Base-by-base conservation (phyloP, 257 asterid species). In the Salvia splendens region DNA sequence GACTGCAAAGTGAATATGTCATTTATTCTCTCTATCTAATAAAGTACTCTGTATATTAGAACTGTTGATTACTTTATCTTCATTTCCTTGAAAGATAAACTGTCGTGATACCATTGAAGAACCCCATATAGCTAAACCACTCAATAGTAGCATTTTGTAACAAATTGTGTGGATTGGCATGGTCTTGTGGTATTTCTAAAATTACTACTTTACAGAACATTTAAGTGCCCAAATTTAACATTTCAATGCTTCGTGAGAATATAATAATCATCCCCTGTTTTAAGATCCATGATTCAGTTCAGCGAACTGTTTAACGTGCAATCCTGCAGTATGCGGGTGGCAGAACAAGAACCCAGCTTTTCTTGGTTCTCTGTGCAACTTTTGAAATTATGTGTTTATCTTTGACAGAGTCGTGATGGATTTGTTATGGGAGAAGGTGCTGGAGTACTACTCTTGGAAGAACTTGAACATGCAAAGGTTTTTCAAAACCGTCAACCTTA, bases 361-460 rank as follows among this genome's bases (percentile, higher is more conserved):
- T 24, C 30, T 24, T 24, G 30, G 30, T 24, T 24, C 30, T 24
- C 30, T 24, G 30, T 24, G 30, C 30, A 1, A 24, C 30, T 24
- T 24, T 24, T 24, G 30, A 38, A 6, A 38, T 38, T 38, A 38
- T 38, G 9, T 6, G 42, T 38, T 17, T 5, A 38, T 64, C 41
- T 71, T 70, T 67, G 57, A 76, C 85, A 92, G 98, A 83, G 83
- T 71, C 96, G 97, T 30, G 97, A 92, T 79, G 98, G 98, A 45
- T 92, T 92, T 80, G 98, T 92, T 47, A 86, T 92, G 98, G 98
- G 98, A 73, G 98, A 92, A 86, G 98, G 98, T 52, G 82, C 97
- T 75, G 98, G 97, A 69, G 98, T 89, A 71, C 76, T 92, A 75
- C 93, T 92, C 5, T 64, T 92, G 82, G 98, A 92, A 74, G 98